Evolutionary conservation across 768 basidiomycete genomes (phyloP).

Genomic region (Pleurotus sapidus): DNA sequence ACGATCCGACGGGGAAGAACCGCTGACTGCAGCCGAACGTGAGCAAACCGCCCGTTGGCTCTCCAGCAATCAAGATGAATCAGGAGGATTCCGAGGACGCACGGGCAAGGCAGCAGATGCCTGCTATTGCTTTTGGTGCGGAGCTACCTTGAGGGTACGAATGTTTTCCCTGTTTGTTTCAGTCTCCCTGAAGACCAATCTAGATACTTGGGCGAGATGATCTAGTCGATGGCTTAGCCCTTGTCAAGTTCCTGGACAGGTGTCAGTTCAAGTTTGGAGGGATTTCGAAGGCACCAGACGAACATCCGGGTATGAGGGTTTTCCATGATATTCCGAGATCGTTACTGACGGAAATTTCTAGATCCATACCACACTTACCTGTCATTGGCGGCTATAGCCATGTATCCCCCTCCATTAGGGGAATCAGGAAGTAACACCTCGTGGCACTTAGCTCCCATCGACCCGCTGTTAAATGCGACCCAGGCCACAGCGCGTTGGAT

Average conservation of each 20-base stretch:
- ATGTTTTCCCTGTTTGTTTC: neutral
- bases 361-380: conserved; percentile 98
- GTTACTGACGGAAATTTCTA: conserved; percentile 20
- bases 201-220: conserved; percentile 69
- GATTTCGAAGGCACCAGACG: conserved; percentile 79
- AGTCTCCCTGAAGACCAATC: neutral
- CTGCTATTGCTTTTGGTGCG: conserved; percentile 97
- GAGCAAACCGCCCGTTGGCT: conserved; percentile 73
- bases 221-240: conserved; percentile 52
- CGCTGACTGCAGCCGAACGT: conserved; percentile 38
- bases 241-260: conserved; percentile 60
- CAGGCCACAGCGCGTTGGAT: conserved; percentile 68
- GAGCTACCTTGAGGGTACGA: conserved; percentile 72
- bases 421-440: conserved; percentile 26
- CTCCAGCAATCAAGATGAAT: conserved; percentile 59
- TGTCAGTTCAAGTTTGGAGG: conserved; percentile 93
- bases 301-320: conserved; percentile 61
- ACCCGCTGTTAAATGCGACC: conserved; percentile 72
- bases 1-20: conserved; percentile 15
- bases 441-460: conserved; percentile 60
- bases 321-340: neutral
- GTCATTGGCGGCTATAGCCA: conserved; percentile 75
- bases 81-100: conserved; percentile 85
- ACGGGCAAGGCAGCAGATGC: conserved; percentile 88
- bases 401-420: conserved; percentile 48